phyloP scores from a whole-genome alignment of 305 asterid genomes.

The Solanum hybrid region DNA sequence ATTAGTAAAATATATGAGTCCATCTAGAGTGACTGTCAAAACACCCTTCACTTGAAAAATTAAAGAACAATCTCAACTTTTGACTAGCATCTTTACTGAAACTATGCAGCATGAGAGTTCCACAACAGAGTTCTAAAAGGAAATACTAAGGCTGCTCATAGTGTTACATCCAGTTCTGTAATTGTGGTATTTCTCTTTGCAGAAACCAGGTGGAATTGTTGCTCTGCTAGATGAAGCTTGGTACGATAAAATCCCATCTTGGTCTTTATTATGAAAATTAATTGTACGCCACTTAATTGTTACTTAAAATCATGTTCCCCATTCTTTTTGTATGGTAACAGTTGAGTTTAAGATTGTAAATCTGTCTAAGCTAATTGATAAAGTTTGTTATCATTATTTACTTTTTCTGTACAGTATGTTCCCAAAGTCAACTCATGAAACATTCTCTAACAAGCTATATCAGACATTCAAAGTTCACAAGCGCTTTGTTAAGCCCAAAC shows the following conservation, averaged over 20 bases:
- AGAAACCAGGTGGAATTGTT: conserved; percentile 97
- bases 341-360: conserved; percentile 5
- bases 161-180: not conserved
- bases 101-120: not conserved
- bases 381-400: conserved; percentile 16
- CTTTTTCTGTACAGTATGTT: conserved; percentile 66
- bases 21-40: not conserved
- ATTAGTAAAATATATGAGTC: not conserved
- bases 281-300: not conserved
- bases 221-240: conserved; percentile 99
- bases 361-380: conserved; percentile 6
- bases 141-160: not conserved
- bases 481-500: conserved; percentile 93
- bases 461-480: conserved; percentile 87
- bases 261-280: not conserved
- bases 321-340: not conserved
- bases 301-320: not conserved
- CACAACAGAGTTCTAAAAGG: not conserved
- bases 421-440: conserved; percentile 95
- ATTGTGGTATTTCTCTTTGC: conserved; percentile 29
- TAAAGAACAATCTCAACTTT: not conserved
- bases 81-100: not conserved
- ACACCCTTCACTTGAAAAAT: not conserved
- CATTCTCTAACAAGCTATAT: conserved; percentile 89
- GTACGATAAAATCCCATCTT: conserved; percentile 27